Evolutionary conservation across 1,139 yeast species (phyloP), one percentile per base, ranked within the genome.

Genomic region (Taphrina betulina): DNA sequence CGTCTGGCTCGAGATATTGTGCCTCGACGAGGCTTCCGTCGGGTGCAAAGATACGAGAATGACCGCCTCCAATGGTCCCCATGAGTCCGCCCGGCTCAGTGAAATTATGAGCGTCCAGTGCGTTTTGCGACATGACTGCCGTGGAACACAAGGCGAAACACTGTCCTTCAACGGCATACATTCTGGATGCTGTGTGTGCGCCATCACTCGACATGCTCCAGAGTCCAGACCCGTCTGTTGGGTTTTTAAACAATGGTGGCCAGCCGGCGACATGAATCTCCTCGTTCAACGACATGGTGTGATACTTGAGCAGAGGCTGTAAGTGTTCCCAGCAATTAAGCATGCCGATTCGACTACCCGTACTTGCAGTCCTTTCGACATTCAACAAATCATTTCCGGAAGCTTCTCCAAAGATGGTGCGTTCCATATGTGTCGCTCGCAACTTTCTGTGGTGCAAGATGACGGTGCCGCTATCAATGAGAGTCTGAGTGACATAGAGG

Each of bases 181-280:
- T 26, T 22, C 45, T 29, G 10, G 45, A 40, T 10, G 24, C 17
- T 10, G 12, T 23, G 19, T 3, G 23, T 7, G 7, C 12, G 17
- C 45, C 33, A 16, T 20, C 33, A 14, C n/a, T 40, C 33, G 33
- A 24, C 33, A 40, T 40, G 8, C 22, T 16, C 33, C 45, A 40
- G 4, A 22, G 24, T 7, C 31, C 45, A 4, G 33, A 22, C 23
- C 14, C 33, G 14, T 16, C 20, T 10, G 16, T 33, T 5, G 19
- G 24, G 20, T 36, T 23, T 8, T 22, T 14, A 23, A 40, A 40
- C 33, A 40, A 20, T n/a, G 45, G 45, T n/a, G 45, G 45, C 45
- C 45, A 40, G n/a, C 33, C 45, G n/a, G 28, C n/a, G 33, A 40
- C 33, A 19, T 40, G 45, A 10, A 40, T 40, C 16, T n/a, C 33